phyloP scores from a whole-genome alignment of 108 stramenopile species.

The Cyclotella atomus region DNA sequence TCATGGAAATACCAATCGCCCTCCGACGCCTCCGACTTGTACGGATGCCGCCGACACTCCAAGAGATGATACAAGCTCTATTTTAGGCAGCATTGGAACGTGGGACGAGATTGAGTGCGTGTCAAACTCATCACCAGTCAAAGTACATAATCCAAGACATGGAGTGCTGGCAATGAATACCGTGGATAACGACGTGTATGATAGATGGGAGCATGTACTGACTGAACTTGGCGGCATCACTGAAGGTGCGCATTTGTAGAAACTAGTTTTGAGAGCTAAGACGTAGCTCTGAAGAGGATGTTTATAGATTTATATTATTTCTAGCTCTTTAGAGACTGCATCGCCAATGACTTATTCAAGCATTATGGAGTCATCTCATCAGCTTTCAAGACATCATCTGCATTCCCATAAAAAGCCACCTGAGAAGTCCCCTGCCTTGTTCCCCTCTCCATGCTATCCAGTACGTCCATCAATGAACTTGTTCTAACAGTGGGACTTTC shows the following conservation, averaged over 20 bases:
- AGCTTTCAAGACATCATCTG: constrained; percentile 55
- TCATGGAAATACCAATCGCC: too few relatives aligned
- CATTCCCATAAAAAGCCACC: constrained; percentile 60
- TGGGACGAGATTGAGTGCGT: constrained; percentile 19
- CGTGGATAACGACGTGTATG: not conserved
- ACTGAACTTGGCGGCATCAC: not conserved
- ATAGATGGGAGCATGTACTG: not conserved
- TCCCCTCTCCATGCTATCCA: constrained; percentile 62
- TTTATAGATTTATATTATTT: too few relatives aligned
- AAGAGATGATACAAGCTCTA: not conserved
- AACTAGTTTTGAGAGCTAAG: not conserved
- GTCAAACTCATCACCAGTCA: not conserved
- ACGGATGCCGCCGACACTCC: too few relatives aligned
- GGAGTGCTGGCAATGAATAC: not conserved
- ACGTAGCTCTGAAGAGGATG: not conserved
- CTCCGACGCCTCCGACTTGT: too few relatives aligned
- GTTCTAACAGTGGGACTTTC: constrained; percentile 52
- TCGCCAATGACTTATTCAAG: not conserved
- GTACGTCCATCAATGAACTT: constrained; percentile 49
- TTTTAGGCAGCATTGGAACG: constrained; percentile 27
- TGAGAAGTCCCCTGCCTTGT: constrained; percentile 56
- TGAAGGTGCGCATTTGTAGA: not conserved
- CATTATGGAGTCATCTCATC: constrained; percentile 34
- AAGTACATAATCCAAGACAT: not conserved
- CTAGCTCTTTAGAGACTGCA: too few relatives aligned